Conservation (phyloP, 495 filamentous ascomycete species). For the Aspergillus sparsus region DNA sequence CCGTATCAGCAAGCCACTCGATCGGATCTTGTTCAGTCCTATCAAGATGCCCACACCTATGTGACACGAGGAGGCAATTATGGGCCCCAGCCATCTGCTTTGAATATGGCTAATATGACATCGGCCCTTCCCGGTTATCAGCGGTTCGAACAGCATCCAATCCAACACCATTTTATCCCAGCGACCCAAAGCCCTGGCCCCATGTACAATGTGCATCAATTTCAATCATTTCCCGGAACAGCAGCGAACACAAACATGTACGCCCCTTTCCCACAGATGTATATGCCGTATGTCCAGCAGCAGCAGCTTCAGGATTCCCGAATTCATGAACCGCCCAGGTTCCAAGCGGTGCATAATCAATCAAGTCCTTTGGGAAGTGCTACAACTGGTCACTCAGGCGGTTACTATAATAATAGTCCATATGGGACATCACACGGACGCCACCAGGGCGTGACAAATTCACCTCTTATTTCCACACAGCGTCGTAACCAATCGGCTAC, state of each 20-base stretch:
- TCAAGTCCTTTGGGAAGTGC: slow-evolving; percentile 21
- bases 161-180: slow-evolving; percentile 25
- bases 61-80: slow-evolving; percentile 27
- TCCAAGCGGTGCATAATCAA: slow-evolving; percentile 30
- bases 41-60: slow-evolving; percentile 26
- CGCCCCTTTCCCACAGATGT: slow-evolving; percentile 32
- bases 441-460: slow-evolving; percentile 14
- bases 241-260: slow-evolving; percentile 23
- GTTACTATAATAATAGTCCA: slow-evolving; percentile 32
- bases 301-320: slow-evolving; percentile 24
- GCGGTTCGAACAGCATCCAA: slow-evolving; percentile 25
- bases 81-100: slow-evolving; percentile 31
- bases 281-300: slow-evolving; percentile 33
- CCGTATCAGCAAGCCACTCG: slow-evolving; percentile 22
- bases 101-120: slow-evolving; percentile 51
- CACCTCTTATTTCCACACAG: slow-evolving; percentile 13
- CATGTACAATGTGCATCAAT: slow-evolving; percentile 41
- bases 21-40: slow-evolving; percentile 27
- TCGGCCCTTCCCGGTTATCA: slow-evolving; percentile 48
- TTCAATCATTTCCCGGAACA: slow-evolving; percentile 36
- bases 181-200: slow-evolving; percentile 24
- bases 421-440: slow-evolving; percentile 28
- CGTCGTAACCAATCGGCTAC: slow-evolving; percentile 9
- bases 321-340: slow-evolving; percentile 32
- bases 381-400: slow-evolving; percentile 26